Percentiles rank a stretch among this genome's conserved stretches.
phyloP scores from a whole-genome alignment of 495 filamentous ascomycete genomes.

The Neurospora tetraspora region DNA sequence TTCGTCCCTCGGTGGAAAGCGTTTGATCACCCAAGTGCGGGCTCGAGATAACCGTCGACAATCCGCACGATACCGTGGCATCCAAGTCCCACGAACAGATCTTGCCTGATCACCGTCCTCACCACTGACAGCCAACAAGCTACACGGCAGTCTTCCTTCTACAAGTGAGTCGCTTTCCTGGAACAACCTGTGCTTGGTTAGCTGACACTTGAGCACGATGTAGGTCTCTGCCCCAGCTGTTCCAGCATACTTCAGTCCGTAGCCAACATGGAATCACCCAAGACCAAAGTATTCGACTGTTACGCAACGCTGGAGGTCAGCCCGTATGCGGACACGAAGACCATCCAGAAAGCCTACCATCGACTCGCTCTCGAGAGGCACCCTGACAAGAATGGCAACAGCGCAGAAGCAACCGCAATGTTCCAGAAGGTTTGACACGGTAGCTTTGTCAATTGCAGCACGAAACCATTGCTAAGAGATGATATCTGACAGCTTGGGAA shows the following conservation, averaged over 20 bases:
- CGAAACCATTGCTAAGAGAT: neutral
- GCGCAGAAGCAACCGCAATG: neutral
- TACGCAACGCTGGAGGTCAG: neutral
- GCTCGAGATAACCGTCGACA: neutral
- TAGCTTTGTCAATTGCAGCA: neutral
- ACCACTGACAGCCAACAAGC: neutral
- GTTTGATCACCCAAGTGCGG: neutral
- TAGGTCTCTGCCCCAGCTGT: neutral
- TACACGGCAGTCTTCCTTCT: neutral
- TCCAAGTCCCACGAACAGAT: neutral
- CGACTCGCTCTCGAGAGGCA: no score
- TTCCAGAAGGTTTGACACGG: neutral
- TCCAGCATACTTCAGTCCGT: neutral
- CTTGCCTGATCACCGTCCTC: neutral
- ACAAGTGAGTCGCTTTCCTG: neutral
- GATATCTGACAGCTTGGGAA: neutral
- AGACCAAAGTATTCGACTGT: neutral
- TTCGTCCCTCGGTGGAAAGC: neutral
- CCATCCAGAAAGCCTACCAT: neutral
- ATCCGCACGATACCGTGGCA: neutral
- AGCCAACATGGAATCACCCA: neutral
- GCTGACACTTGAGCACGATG: neutral
- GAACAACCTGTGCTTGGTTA: neutral
- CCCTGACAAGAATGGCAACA: neutral
- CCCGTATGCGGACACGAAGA: neutral